Evolutionary conservation across 768 basidiomycete genomes (phyloP).

Genomic region (Hygrophorus russula): DNA sequence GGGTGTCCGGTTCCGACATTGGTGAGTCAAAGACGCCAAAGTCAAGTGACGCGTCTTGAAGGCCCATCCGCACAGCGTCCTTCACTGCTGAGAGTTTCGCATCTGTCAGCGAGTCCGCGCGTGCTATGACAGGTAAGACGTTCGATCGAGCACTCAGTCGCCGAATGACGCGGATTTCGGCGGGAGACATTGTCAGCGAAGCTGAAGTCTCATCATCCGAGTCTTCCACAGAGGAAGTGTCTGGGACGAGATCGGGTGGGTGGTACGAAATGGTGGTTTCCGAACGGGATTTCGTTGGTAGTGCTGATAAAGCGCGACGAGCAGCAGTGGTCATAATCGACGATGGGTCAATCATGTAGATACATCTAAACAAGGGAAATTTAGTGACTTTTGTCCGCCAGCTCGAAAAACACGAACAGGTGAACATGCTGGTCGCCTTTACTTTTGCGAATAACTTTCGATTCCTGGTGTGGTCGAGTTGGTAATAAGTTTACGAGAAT

Average conservation of each 20-base stretch:
- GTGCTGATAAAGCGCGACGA: slow-evolving; percentile 35
- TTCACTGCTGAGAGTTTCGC: slow-evolving; percentile 62
- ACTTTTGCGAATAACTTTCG: slow-evolving; percentile 77
- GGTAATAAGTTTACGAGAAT: background rate
- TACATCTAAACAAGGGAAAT: slow-evolving; percentile 38
- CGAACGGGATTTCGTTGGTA: slow-evolving; percentile 49
- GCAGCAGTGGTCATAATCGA: slow-evolving; percentile 49
- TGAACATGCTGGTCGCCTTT: slow-evolving; percentile 88
- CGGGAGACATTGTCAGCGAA: slow-evolving; percentile 57
- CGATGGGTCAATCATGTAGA: slow-evolving; percentile 76
- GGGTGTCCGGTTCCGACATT: slow-evolving; percentile 14
- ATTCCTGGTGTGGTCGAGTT: slow-evolving; percentile 42
- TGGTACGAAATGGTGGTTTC: slow-evolving; percentile 50
- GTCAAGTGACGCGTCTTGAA: slow-evolving; percentile 55
- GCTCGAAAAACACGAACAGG: slow-evolving; percentile 39
- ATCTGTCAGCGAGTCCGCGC: slow-evolving; percentile 75
- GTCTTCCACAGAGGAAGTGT: slow-evolving; percentile 40
- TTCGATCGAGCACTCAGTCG: slow-evolving; percentile 67
- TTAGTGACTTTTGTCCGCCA: slow-evolving; percentile 2
- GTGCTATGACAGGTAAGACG: slow-evolving; percentile 73
- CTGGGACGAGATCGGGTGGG: slow-evolving; percentile 42
- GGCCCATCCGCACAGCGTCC: slow-evolving; percentile 53
- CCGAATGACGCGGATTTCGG: slow-evolving; percentile 69
- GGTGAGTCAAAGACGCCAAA: slow-evolving; percentile 65
- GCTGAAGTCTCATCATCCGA: slow-evolving; percentile 39